phyloP scores from a whole-genome alignment of 2,329 filamentous ascomycete species.

The Claviceps humidiphila region DNA sequence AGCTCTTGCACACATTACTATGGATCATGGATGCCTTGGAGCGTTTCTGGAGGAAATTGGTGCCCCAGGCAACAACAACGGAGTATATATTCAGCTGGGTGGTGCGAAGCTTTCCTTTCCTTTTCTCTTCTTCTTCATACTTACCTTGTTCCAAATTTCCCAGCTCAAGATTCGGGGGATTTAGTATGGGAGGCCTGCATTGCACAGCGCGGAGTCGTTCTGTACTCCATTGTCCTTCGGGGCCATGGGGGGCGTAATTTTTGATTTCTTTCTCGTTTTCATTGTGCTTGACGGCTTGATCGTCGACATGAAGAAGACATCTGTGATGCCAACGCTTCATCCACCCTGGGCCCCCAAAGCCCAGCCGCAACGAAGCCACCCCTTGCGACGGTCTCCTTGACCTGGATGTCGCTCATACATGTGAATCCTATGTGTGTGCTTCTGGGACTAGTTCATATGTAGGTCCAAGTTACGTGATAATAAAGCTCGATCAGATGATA shows the following conservation, averaged over 20 bases:
- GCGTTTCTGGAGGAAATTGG: neutral
- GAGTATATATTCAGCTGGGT: constrained; percentile 20
- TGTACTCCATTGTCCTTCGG: constrained; percentile 39
- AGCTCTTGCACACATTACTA: constrained; percentile 9
- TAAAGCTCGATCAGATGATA: too few species aligned
- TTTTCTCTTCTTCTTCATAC: constrained; percentile 34
- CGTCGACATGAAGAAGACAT: constrained; percentile 30
- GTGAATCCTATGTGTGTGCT: too few species aligned
- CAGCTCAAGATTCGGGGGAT: constrained; percentile 31
- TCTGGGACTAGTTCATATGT: too few species aligned
- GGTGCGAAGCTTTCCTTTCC: constrained; percentile 10
- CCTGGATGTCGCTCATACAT: too few species aligned
- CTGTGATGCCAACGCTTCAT: too few species aligned
- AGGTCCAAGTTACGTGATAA: too few species aligned
- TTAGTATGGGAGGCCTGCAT: constrained; percentile 38
- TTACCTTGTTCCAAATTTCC: constrained; percentile 36
- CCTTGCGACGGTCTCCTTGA: too few species aligned
- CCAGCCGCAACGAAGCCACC: too few species aligned
- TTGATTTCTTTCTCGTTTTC: constrained; percentile 35
- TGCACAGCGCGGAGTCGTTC: constrained; percentile 40
- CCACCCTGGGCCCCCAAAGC: too few species aligned
- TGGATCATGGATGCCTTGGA: constrained; percentile 6
- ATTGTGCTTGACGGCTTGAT: constrained; percentile 27
- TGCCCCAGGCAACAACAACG: constrained; percentile 13
- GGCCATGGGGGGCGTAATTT: constrained; percentile 41